Percentiles rank a stretch among this genome's conserved stretches.
Evolutionary conservation across 345 rosid genomes (phyloP).

Genomic region (Populus alba): DNA sequence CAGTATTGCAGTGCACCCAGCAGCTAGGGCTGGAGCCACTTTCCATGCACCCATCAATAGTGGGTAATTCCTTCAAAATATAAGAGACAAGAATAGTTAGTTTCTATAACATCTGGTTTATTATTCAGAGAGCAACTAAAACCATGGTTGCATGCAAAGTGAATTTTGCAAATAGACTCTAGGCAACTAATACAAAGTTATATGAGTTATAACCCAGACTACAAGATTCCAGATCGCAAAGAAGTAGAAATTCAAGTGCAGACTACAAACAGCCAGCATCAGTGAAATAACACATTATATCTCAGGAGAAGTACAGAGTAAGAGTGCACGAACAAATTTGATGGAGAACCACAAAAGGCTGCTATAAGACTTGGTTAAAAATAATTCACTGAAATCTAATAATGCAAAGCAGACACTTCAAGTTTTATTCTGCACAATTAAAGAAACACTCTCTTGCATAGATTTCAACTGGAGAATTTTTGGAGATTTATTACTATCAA

Average conservation of each 20-base stretch:
- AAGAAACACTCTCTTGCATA: background rate
- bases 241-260: background rate
- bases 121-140: background rate
- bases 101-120: background rate
- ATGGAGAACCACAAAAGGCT: background rate
- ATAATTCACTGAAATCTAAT: background rate
- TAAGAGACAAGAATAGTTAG: slow-evolving; percentile 15
- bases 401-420: background rate
- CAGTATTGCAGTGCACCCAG: slow-evolving; percentile 88
- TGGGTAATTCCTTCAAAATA: slow-evolving; percentile 84
- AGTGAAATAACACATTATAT: background rate
- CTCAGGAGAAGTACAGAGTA: background rate
- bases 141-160: background rate
- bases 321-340: background rate
- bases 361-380: background rate
- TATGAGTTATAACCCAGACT: background rate
- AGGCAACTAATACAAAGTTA: background rate
- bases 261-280: background rate
- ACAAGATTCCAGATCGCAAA: background rate
- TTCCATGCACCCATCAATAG: slow-evolving; percentile 93
- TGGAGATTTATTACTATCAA: background rate
- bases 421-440: background rate
- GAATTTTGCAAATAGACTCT: background rate
- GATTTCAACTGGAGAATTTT: no score
- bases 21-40: slow-evolving; percentile 98